Conservation (phyloP, 179 eudicot genomes). For the Sideroxylon spinosum region DNA sequence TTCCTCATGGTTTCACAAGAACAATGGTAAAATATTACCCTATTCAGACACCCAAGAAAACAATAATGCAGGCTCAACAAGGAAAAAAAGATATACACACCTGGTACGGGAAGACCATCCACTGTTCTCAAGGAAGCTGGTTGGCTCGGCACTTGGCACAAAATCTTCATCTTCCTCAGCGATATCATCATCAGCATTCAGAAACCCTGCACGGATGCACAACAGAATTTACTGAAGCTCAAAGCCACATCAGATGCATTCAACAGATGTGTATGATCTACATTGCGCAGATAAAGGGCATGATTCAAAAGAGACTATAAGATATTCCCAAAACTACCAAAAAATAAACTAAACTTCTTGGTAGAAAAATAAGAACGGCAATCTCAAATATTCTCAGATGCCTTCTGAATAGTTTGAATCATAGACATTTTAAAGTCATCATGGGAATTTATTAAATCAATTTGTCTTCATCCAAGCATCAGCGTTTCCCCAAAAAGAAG, state of each 20-base stretch:
- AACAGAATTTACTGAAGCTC: too few relatives aligned
- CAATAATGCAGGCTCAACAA: background rate
- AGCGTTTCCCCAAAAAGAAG: slow-evolving; percentile 11
- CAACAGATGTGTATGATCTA: background rate
- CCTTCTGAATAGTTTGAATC: background rate
- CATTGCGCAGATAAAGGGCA: background rate
- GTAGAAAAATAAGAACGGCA: background rate
- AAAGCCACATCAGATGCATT: too few relatives aligned
- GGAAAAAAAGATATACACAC: slow-evolving; percentile 26
- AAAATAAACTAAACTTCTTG: background rate
- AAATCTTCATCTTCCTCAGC: slow-evolving; percentile 59
- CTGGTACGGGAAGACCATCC: slow-evolving; percentile 99
- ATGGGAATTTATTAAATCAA: background rate
- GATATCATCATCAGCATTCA: slow-evolving; percentile 72
- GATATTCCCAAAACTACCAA: background rate
- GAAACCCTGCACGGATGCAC: slow-evolving; percentile 47
- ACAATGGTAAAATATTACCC: background rate
- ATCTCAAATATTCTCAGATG: background rate
- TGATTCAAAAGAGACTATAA: background rate
- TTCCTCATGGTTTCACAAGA: too few relatives aligned
- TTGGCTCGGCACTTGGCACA: slow-evolving; percentile 54
- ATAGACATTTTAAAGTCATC: background rate
- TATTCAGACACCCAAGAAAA: background rate
- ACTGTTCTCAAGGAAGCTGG: slow-evolving; percentile 61
- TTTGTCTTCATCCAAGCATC: slow-evolving; percentile 4